These are phyloP conservation scores for Vaccinium corymbosum DNA, from an alignment of 148 eudicot species.

Conservation along the genomic window DNA sequence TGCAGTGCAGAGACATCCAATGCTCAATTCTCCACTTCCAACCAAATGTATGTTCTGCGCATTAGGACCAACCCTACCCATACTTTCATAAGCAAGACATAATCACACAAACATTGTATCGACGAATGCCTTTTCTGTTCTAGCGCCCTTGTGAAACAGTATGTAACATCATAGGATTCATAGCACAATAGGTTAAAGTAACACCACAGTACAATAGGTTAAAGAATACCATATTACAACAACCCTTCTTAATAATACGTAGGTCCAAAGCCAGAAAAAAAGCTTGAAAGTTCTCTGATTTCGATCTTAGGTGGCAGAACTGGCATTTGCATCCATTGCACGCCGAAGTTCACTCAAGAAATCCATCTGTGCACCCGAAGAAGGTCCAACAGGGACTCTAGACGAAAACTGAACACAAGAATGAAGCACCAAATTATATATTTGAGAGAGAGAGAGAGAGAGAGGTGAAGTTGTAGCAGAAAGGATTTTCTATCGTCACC, in stretches of 20 bases:
- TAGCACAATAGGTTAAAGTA: background rate
- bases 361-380: slow-evolving; percentile 23
- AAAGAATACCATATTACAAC: slow-evolving; percentile 19
- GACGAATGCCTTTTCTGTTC: background rate
- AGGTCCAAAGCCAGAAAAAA: slow-evolving; percentile 16
- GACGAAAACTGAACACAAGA: slow-evolving; percentile 12
- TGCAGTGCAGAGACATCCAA: background rate
- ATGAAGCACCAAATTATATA: background rate
- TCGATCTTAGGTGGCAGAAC: slow-evolving; percentile 19
- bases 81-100: background rate
- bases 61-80: background rate
- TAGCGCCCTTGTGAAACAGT: background rate
- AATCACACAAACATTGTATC: background rate
- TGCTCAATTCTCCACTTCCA: background rate
- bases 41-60: background rate
- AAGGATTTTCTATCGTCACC: slow-evolving; percentile 29
- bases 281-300: background rate
- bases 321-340: slow-evolving; percentile 47
- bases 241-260: slow-evolving; percentile 13
- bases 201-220: background rate
- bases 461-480: background rate
- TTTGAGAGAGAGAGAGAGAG: background rate
- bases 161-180: background rate
- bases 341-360: slow-evolving; percentile 43
- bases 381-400: slow-evolving; percentile 11